These are phyloP conservation scores for Lodderomyces jiufengensis DNA, from an alignment of 1,139 yeast species.

Conservation along the genomic window DNA sequence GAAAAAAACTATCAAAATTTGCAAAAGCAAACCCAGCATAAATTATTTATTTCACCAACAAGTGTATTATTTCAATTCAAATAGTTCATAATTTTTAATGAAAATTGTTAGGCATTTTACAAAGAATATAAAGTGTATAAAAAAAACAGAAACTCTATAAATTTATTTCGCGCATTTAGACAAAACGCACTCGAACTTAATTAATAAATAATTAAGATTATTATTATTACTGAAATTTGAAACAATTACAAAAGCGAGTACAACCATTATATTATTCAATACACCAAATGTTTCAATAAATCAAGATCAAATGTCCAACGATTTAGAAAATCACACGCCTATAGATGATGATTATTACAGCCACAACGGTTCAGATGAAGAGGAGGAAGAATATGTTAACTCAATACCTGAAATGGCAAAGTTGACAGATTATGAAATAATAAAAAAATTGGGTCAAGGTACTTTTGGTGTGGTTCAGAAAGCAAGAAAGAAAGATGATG, in stretches of 20 bases:
- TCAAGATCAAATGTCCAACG: too few relatives aligned
- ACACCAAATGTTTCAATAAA: too few relatives aligned
- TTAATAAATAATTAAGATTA: too few relatives aligned
- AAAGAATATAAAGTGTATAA: not conserved
- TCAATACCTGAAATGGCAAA: slow-evolving; percentile 28
- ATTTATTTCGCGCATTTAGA: too few relatives aligned
- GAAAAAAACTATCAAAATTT: slow-evolving; percentile 27
- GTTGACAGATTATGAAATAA: slow-evolving; percentile 30
- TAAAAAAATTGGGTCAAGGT: slow-evolving; percentile 45
- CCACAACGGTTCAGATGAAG: not conserved
- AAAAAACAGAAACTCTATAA: not conserved
- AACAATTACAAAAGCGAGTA: too few relatives aligned
- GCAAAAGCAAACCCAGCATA: slow-evolving; percentile 6
- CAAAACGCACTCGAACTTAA: too few relatives aligned
- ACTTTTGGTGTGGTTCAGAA: slow-evolving; percentile 50
- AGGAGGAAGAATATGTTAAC: not conserved
- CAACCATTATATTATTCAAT: too few relatives aligned
- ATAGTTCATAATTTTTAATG: not conserved
- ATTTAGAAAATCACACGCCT: not conserved
- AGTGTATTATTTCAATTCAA: slow-evolving; percentile 4
- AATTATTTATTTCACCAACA: slow-evolving; percentile 2
- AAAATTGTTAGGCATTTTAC: too few relatives aligned
- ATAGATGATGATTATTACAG: not conserved
- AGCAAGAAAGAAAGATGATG: slow-evolving; percentile 30
- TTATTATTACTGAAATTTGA: too few relatives aligned